Base-by-base conservation (phyloP, 805 yeast species). In the Debaryomyces tyrocola region DNA sequence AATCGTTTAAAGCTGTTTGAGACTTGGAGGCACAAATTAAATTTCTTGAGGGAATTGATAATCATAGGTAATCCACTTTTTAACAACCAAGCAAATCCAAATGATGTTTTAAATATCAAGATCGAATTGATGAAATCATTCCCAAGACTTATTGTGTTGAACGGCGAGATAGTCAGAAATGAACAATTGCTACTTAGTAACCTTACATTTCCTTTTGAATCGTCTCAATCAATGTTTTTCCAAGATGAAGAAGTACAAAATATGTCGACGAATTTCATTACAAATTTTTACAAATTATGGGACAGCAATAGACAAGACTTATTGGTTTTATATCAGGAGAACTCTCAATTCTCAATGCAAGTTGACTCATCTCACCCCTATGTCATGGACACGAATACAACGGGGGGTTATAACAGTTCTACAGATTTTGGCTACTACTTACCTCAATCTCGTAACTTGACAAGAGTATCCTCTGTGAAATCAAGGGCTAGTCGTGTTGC, bases 341-440 rank as follows among this genome's bases (percentile, higher is more conserved):
- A 85, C 57, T 89, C 97, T 0, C 88, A 86, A 60, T 92, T 94
- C 57, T 90, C 97, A 0, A 62, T 86, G 45, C 85, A 87, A 49
- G 82, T 85, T 18, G 95, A 90, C 66, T 72, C 88, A 0, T 70
- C 83, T 0, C 85, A 85, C 38, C 92, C 96, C 7, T 73, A 78
- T 44, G 28, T 48, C 11, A 36, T 59, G 34, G 54, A 56, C 11
- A 21, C 47, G 14, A 48, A 35, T 29, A 43, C 57, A 12, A 41
- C 45, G 18, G 36, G 46, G n/a, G 40, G 42, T 34, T 34, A 53
- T 20, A 47, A 43, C 28, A 46, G 33, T 28, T 34, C 51, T 43
- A 46, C 62, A 44, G 60, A 58, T 15, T 86, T 87, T 74, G 84
- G 86, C 14, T 77, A 80, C 56, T 91, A 90, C 63, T 67, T 87